Percentiles rank a stretch among this genome's conserved stretches.
These are phyloP conservation scores for Leptographium procerum DNA, from an alignment of 2,329 filamentous ascomycete species.

Conservation along the genomic window DNA sequence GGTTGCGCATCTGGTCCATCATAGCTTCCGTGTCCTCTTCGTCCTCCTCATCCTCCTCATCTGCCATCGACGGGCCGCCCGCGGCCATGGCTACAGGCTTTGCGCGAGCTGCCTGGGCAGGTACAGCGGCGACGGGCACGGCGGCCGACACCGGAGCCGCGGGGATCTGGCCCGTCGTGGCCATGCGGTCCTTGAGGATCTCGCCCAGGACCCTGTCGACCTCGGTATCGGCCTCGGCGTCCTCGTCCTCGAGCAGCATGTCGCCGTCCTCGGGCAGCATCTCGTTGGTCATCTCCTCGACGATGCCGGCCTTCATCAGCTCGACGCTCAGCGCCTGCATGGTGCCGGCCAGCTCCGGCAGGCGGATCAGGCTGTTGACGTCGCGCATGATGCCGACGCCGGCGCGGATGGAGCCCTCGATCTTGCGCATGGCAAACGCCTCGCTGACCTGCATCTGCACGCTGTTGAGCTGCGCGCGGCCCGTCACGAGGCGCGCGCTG, in stretches of 20 bases:
- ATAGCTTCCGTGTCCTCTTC: constrained; percentile 83
- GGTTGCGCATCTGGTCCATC: constrained; percentile 86
- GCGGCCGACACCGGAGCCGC: constrained; percentile 38
- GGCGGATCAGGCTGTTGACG: constrained; percentile 71
- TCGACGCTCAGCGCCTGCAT: constrained; percentile 84
- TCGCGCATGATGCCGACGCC: constrained; percentile 95
- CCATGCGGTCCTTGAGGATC: constrained; percentile 72
- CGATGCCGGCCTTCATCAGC: constrained; percentile 88
- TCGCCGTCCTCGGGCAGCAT: constrained; percentile 65
- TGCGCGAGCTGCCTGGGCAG: constrained; percentile 31
- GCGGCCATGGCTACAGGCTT: constrained; percentile 38
- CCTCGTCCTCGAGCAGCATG: constrained; percentile 54
- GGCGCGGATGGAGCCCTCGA: constrained; percentile 80
- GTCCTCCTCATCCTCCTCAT: constrained; percentile 49
- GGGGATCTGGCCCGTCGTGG: constrained; percentile 47
- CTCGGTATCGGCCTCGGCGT: constrained; percentile 65
- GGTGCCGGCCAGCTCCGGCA: constrained; percentile 78
- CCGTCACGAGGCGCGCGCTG: constrained; percentile 62
- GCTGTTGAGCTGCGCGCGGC: constrained; percentile 81
- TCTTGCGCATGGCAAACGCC: constrained; percentile 89
- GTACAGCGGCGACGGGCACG: constrained; percentile 35
- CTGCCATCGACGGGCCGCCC: constrained; percentile 25
- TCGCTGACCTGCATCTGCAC: constrained; percentile 98
- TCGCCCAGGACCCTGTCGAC: constrained; percentile 90
- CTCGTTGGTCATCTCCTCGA: constrained; percentile 94